Conservation (phyloP, 768 basidiomycete species). For the Phanerochaete carnosa region DNA sequence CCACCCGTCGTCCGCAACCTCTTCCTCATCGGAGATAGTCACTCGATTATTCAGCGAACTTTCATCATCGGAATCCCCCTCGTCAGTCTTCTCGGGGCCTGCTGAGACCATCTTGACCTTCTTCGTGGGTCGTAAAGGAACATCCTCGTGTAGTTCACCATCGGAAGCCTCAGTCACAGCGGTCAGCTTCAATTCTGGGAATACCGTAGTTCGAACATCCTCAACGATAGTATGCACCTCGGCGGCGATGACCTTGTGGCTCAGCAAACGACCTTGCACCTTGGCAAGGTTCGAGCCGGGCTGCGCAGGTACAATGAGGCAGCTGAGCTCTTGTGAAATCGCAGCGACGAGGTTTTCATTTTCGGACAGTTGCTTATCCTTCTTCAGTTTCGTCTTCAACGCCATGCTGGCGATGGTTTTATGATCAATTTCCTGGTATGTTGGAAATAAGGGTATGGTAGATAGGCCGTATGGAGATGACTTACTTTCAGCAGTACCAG, state of each 20-base stretch:
- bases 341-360: slow-evolving; percentile 45
- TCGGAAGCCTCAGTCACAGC: slow-evolving; percentile 18
- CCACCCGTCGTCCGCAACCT: slow-evolving; percentile 39
- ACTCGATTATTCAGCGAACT: neutral
- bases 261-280: slow-evolving; percentile 69
- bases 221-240: slow-evolving; percentile 52
- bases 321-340: slow-evolving; percentile 42
- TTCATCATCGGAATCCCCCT: slow-evolving; percentile 34
- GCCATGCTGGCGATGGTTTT: slow-evolving; percentile 62
- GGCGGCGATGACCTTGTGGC: slow-evolving; percentile 69
- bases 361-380: slow-evolving; percentile 57
- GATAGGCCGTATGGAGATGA: neutral
- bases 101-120: slow-evolving; percentile 6
- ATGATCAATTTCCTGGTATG: slow-evolving; percentile 50
- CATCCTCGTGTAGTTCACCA: slow-evolving; percentile 25
- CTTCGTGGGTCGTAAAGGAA: slow-evolving; percentile 15
- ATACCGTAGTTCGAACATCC: neutral
- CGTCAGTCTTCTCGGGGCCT: slow-evolving; percentile 13
- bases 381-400: slow-evolving; percentile 69
- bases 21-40: slow-evolving; percentile 17
- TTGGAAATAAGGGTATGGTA: neutral
- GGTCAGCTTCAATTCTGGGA: slow-evolving; percentile 38
- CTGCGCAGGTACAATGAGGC: slow-evolving; percentile 29
- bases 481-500: slow-evolving; percentile 64
- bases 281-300: slow-evolving; percentile 49